Conservation (phyloP, 2,329 filamentous ascomycete genomes). For the Lasiodiplodia theobromae region DNA sequence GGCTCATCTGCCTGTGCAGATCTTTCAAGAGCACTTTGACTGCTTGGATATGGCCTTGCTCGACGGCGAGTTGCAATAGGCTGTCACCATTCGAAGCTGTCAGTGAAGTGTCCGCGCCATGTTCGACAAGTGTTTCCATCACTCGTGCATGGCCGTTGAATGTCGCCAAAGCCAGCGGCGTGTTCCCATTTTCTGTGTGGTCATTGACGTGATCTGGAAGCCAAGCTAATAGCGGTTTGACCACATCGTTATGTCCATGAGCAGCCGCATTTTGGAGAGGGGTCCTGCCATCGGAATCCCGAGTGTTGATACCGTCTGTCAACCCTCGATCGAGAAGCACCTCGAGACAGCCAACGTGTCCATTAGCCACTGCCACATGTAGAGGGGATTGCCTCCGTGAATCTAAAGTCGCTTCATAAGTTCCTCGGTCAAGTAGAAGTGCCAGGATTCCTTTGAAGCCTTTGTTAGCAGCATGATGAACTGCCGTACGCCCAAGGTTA, state of each 20-base stretch:
- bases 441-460: not conserved
- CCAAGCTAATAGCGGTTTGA: not conserved
- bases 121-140: not conserved
- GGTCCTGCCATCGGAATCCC: rapidly evolving
- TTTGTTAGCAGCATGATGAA: rapidly evolving
- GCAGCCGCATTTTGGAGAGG: not conserved
- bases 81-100: not conserved
- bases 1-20: not conserved
- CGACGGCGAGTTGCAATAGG: not conserved
- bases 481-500: not conserved
- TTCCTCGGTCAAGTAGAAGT: not conserved
- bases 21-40: not conserved
- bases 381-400: not conserved
- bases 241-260: not conserved
- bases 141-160: not conserved
- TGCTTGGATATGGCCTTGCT: not conserved
- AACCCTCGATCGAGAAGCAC: not conserved
- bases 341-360: not conserved
- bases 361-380: rapidly evolving
- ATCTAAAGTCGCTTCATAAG: not conserved
- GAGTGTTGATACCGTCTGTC: not conserved
- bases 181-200: not conserved
- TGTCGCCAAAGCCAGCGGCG: not conserved
- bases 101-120: not conserved
- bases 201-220: not conserved